A percentile compares a stretch with the other conserved stretches of the same genome.
Conservation (phyloP, 108 stramenopile species). For the Aurantiochytrium sp. region DNA sequence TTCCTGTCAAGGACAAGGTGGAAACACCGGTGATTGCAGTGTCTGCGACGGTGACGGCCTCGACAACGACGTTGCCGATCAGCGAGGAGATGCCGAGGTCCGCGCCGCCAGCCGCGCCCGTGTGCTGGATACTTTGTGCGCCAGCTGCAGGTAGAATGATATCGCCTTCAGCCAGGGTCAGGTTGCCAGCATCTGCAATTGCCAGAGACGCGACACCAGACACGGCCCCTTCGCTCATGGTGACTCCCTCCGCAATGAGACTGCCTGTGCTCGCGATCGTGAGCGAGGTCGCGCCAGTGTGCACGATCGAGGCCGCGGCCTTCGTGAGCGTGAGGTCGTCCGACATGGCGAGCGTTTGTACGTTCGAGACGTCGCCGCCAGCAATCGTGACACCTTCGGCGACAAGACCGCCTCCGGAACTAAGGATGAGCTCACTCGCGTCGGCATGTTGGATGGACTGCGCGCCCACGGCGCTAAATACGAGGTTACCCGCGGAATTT, state of each 20-base stretch:
- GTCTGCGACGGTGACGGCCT: not conserved
- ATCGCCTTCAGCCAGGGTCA: not conserved
- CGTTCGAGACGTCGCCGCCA: not conserved
- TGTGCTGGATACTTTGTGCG: not conserved
- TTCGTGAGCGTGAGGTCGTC: not conserved
- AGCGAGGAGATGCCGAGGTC: not conserved
- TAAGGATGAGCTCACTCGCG: not conserved
- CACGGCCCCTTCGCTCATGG: not conserved
- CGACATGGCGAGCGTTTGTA: not conserved
- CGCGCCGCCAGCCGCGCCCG: not conserved
- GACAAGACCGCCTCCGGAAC: not conserved
- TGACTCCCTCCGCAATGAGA: not conserved
- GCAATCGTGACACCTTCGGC: not conserved
- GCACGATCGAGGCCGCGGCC: not conserved
- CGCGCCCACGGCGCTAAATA: not conserved
- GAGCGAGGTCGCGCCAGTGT: not conserved
- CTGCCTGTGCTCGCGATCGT: not conserved
- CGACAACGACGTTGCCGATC: not conserved
- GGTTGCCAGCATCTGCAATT: not conserved
- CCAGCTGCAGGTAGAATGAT: not conserved
- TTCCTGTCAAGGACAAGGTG: not conserved
- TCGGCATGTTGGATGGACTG: not conserved
- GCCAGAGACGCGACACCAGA: not conserved
- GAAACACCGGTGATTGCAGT: not conserved
- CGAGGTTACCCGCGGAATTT: not conserved